Conservation (phyloP, 2,329 filamentous ascomycete genomes). For the Colletotrichum sp. region DNA sequence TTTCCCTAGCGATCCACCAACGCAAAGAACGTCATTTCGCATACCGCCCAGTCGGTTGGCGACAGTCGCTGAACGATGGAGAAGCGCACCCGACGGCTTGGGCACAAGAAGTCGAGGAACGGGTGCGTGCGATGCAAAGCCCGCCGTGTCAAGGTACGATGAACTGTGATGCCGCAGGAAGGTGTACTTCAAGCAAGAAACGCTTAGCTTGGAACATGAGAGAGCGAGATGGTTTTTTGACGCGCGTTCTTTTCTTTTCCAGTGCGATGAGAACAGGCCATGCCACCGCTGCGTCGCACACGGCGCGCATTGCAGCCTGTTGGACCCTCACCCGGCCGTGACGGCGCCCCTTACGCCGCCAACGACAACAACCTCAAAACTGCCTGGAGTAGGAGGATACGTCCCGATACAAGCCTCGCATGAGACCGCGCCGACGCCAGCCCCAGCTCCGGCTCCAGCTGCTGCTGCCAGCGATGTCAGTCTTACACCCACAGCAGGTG, state of each 20-base stretch:
- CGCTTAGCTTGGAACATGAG: neutral
- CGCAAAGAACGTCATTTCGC: neutral
- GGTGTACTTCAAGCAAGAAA: neutral
- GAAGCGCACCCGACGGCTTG: conserved; percentile 11
- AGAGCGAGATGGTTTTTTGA: neutral
- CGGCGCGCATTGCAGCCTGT: conserved; percentile 33
- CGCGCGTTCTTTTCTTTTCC: neutral
- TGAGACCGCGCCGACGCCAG: neutral
- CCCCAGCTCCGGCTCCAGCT: neutral
- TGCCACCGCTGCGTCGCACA: conserved; percentile 40
- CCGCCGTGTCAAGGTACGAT: conserved; percentile 31
- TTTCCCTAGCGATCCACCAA: neutral
- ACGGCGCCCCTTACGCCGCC: neutral
- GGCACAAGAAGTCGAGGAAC: conserved; percentile 34
- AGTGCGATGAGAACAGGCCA: conserved; percentile 36
- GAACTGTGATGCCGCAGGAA: neutral
- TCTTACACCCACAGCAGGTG: conserved; percentile 13
- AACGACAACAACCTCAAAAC: conserved; percentile 1
- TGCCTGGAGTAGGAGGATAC: neutral
- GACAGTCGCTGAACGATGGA: neutral
- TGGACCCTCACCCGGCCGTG: neutral
- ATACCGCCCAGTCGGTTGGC: neutral
- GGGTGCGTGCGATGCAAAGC: conserved; percentile 33
- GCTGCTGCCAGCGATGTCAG: neutral
- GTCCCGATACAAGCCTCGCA: neutral